Percentiles rank a stretch among this genome's conserved stretches.
Evolutionary conservation across 495 filamentous ascomycete species (phyloP).

Genomic region (Letharia lupina): DNA sequence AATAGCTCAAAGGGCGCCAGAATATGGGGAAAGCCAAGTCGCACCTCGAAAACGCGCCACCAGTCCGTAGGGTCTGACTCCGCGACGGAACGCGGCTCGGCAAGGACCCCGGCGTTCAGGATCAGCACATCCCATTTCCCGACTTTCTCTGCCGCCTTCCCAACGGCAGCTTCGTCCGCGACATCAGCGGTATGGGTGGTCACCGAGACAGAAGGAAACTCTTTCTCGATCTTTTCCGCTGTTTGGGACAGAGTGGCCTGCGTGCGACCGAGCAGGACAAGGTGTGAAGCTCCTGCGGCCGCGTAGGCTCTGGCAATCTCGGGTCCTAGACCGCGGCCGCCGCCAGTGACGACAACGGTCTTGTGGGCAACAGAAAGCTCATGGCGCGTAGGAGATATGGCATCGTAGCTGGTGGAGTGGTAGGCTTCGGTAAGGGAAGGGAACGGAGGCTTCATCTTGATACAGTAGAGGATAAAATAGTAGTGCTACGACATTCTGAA

Average conservation of each 20-base stretch:
- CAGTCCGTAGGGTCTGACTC: slow-evolving; percentile 26
- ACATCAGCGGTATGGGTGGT: slow-evolving; percentile 25
- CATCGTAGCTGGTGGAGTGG: slow-evolving; percentile 36
- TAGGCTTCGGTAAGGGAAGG: slow-evolving; percentile 5
- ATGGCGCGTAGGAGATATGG: slow-evolving; percentile 35
- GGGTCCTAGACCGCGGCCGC: slow-evolving; percentile 37
- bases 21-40: background rate
- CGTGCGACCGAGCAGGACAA: slow-evolving; percentile 34
- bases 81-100: slow-evolving; percentile 21
- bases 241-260: slow-evolving; percentile 19
- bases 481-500: background rate
- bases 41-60: slow-evolving; percentile 27
- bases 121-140: slow-evolving; percentile 33
- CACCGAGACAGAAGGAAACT: slow-evolving; percentile 16
- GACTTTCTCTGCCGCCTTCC: slow-evolving; percentile 17
- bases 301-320: slow-evolving; percentile 38
- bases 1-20: background rate
- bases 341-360: slow-evolving; percentile 41
- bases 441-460: background rate
- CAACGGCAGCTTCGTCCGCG: slow-evolving; percentile 16
- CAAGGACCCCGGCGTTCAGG: slow-evolving; percentile 30
- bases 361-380: slow-evolving; percentile 39
- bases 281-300: slow-evolving; percentile 34
- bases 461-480: background rate
- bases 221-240: slow-evolving; percentile 12